Conservation (phyloP, 2,329 filamentous ascomycete genomes). For the Sarocladium oryzae region DNA sequence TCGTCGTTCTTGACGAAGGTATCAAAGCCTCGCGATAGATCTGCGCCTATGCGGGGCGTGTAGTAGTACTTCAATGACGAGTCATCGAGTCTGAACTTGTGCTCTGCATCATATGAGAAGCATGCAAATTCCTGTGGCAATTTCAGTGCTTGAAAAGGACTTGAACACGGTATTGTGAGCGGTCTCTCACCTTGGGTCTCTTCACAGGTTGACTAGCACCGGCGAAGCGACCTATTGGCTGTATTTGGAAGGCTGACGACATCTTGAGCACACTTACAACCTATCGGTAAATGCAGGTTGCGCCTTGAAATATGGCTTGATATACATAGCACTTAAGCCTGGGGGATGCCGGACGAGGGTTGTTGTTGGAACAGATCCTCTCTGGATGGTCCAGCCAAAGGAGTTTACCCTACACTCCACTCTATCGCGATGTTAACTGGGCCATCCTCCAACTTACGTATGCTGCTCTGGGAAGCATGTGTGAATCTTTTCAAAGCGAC, state of each 20-base stretch:
- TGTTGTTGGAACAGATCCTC: no score
- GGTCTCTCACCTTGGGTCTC: constrained; percentile 61
- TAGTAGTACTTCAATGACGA: constrained; percentile 87
- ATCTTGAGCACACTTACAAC: neutral
- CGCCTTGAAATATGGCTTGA: no score
- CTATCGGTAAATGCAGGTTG: no score
- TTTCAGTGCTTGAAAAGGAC: constrained; percentile 10
- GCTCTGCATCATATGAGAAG: constrained; percentile 89
- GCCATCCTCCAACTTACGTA: no score
- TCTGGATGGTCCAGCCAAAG: no score
- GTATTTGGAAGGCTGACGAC: constrained; percentile 49
- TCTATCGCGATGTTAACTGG: no score
- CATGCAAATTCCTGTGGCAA: constrained; percentile 69
- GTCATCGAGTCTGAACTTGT: constrained; percentile 67
- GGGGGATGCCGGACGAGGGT: no score
- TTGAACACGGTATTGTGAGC: no score
- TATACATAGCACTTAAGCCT: no score
- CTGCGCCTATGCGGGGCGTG: constrained; percentile 60
- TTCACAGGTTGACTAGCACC: constrained; percentile 65
- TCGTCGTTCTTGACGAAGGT: constrained; percentile 80
- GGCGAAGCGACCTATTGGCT: constrained; percentile 63
- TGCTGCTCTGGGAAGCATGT: no score
- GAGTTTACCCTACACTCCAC: no score
- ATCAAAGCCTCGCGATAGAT: constrained; percentile 76
- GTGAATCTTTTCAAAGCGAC: no score